Evolutionary conservation across 2,329 filamentous ascomycete genomes (phyloP).

Genomic region (Aspergillus sergii): DNA sequence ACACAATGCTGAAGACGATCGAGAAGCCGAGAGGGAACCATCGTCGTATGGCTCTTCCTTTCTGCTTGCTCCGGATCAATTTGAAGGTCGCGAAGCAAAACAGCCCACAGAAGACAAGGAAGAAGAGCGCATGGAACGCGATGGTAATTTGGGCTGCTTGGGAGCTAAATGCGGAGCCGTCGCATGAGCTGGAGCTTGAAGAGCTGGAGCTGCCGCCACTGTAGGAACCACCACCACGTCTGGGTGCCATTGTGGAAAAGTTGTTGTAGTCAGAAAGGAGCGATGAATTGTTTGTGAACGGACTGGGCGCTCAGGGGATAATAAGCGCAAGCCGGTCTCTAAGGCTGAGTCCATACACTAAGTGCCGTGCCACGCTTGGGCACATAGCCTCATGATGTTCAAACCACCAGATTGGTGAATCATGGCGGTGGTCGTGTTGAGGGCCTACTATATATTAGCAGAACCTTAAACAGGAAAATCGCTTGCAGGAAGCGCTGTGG

Average conservation of each 20-base stretch:
- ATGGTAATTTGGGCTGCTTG: slow-evolving; percentile 5
- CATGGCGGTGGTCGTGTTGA: not conserved
- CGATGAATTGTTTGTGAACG: not conserved
- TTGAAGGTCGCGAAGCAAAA: not conserved
- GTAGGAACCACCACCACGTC: slow-evolving; percentile 2
- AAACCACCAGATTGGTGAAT: not conserved
- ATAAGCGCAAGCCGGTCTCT: not conserved
- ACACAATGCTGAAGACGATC: slow-evolving; percentile 15
- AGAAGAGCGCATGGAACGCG: slow-evolving; percentile 20
- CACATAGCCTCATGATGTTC: not conserved
- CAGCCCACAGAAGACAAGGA: slow-evolving; percentile 14
- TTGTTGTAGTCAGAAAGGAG: too few species aligned
- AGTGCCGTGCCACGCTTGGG: not conserved
- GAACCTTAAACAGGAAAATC: not conserved
- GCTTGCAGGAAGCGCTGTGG: not conserved
- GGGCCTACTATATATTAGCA: not conserved
- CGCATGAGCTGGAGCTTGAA: slow-evolving; percentile 1
- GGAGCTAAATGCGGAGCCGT: slow-evolving; percentile 6
- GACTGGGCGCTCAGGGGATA: not conserved
- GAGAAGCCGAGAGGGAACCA: slow-evolving; percentile 15
- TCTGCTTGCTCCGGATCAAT: slow-evolving; percentile 5
- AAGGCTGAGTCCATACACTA: not conserved
- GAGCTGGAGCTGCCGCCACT: not conserved
- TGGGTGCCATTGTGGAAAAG: not conserved
- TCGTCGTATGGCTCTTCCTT: not conserved